Conservation (phyloP, 75 land plant species). For the Pinus albicaulis region DNA sequence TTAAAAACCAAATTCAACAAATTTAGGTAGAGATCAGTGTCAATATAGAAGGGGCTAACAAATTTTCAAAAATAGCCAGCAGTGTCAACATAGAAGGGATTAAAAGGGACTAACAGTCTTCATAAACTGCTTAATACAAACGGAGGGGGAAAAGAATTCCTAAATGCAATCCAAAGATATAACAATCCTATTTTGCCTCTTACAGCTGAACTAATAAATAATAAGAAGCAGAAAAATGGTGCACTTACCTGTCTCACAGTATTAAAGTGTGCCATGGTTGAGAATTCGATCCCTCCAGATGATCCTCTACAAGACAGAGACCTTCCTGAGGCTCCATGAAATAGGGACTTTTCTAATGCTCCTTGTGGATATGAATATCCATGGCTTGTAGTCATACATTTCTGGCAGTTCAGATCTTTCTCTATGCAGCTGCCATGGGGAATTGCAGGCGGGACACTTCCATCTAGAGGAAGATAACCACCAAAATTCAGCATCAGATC, state of each 20-base stretch:
- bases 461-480: not conserved
- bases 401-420: not conserved
- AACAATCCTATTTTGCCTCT: not conserved
- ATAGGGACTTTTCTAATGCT: not conserved
- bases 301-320: not conserved
- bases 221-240: not conserved
- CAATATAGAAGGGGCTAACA: not conserved
- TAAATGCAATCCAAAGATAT: not conserved
- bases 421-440: constrained; percentile 1
- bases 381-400: not conserved
- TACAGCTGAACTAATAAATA: not conserved
- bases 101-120: not conserved
- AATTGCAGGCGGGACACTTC: not conserved
- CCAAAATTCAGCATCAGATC: constrained; percentile 12
- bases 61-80: not conserved
- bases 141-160: not conserved
- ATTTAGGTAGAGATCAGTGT: not conserved
- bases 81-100: not conserved
- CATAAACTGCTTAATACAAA: not conserved
- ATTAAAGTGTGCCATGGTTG: not conserved
- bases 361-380: constrained; percentile 7
- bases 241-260: not conserved
- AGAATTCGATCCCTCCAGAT: not conserved
- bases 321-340: not conserved
- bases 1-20: not conserved